These are phyloP conservation scores for Diacronema lutheri DNA, from an alignment of 78 protist species.

Conservation along the genomic window DNA sequence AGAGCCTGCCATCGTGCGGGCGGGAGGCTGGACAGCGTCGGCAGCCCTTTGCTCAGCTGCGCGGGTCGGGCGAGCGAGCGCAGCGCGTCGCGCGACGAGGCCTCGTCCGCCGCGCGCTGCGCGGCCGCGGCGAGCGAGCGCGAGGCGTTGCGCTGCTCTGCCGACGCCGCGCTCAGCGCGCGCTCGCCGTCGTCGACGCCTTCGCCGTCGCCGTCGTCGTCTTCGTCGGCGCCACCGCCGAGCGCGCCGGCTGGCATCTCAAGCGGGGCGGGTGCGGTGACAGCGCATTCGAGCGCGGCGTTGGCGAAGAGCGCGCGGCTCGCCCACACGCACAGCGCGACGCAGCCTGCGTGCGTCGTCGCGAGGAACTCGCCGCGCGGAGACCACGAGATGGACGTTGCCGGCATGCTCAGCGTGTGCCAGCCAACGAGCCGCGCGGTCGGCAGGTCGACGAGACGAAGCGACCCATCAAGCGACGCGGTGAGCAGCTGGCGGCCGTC, in stretches of 20 bases:
- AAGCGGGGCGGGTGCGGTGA: neutral
- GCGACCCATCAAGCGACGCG: slow-evolving; percentile 36
- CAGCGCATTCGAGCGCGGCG: neutral
- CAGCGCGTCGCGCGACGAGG: neutral
- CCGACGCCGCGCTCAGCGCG: too few species aligned
- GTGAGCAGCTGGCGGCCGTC: slow-evolving; percentile 47
- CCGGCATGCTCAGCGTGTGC: neutral
- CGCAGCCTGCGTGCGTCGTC: slow-evolving; percentile 41
- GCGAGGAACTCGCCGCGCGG: slow-evolving; percentile 42
- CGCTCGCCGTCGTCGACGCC: slow-evolving; percentile 15
- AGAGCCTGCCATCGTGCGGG: slow-evolving; percentile 50
- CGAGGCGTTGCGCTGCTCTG: too few species aligned
- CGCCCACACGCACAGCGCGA: slow-evolving; percentile 56
- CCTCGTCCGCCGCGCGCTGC: neutral
- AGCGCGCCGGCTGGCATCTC: neutral
- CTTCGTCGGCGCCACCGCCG: neutral
- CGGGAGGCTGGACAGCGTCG: slow-evolving; percentile 41
- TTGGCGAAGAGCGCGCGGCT: slow-evolving; percentile 2
- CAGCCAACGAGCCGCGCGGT: slow-evolving; percentile 46
- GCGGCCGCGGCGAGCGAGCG: too few species aligned
- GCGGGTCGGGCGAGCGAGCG: neutral
- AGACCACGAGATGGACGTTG: slow-evolving; percentile 26
- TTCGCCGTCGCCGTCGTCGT: slow-evolving; percentile 12
- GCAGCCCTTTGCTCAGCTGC: neutral
- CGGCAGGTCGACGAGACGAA: slow-evolving; percentile 43